These are phyloP conservation scores for Microsporum canis DNA, from an alignment of 2,329 filamentous ascomycete species.

Conservation along the genomic window DNA sequence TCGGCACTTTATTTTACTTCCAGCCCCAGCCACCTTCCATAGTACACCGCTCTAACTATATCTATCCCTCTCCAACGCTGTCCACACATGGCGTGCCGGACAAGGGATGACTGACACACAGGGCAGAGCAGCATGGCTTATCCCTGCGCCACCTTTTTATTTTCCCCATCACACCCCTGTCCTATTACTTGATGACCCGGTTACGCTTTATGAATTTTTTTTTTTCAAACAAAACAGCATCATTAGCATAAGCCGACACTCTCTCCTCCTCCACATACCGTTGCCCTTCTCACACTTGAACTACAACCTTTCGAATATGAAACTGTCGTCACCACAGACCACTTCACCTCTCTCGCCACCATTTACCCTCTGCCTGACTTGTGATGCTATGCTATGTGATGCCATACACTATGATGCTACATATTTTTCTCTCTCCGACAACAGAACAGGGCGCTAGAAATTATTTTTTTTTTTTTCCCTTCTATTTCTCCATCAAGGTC, in stretches of 20 bases:
- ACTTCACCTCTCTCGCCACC: neutral
- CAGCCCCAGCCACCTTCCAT: neutral
- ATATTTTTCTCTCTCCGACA: neutral
- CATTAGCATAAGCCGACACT: slow-evolving; percentile 1
- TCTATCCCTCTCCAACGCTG: neutral
- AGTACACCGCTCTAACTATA: neutral
- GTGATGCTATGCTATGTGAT: neutral
- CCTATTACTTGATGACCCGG: slow-evolving; percentile 4
- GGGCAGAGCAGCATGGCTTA: neutral
- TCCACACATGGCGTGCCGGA: neutral
- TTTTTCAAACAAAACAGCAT: neutral
- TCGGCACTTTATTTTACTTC: neutral
- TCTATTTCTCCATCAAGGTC: neutral
- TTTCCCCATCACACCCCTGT: neutral
- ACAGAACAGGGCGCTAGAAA: neutral
- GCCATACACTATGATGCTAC: neutral
- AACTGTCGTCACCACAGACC: neutral
- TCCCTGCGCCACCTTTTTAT: neutral
- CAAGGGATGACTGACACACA: neutral
- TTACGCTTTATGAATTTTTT: slow-evolving; percentile 4
- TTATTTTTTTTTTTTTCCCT: neutral
- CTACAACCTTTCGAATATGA: neutral
- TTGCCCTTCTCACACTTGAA: neutral
- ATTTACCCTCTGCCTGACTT: neutral
- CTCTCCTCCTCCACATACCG: neutral